Evolutionary conservation across 345 rosid species (phyloP).

Genomic region (Cardamine occulta): DNA sequence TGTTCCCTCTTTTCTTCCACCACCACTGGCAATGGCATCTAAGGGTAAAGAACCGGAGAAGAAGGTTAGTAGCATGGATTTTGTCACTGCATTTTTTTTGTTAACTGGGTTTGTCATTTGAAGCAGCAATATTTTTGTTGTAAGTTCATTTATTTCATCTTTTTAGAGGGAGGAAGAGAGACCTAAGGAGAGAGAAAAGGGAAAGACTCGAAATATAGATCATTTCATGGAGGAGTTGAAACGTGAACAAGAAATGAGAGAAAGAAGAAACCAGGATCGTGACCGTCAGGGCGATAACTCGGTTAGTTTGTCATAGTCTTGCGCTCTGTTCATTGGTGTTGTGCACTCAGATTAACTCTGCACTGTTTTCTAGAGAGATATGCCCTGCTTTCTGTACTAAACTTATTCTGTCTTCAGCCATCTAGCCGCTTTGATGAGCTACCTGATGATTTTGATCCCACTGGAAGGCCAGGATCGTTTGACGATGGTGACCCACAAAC

Average conservation of each 20-base stretch:
- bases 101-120: slow-evolving; percentile 15
- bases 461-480: slow-evolving; percentile 97
- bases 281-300: slow-evolving; percentile 71
- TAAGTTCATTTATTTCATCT: slow-evolving; percentile 21
- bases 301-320: slow-evolving; percentile 51
- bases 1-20: slow-evolving; percentile 99
- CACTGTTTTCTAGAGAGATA: neutral
- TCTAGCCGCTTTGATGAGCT: slow-evolving; percentile 96
- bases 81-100: slow-evolving; percentile 14
- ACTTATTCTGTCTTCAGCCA: slow-evolving; percentile 57
- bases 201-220: slow-evolving; percentile 89
- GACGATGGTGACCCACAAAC: slow-evolving; percentile 99
- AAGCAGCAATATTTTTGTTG: slow-evolving; percentile 13
- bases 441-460: slow-evolving; percentile 97
- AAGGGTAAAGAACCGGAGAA: slow-evolving; percentile 89
- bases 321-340: neutral
- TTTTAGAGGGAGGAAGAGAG: slow-evolving; percentile 86
- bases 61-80: slow-evolving; percentile 56
- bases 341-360: slow-evolving; percentile 12
- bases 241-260: slow-evolving; percentile 97
- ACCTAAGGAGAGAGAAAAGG: slow-evolving; percentile 79
- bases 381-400: slow-evolving; percentile 26
- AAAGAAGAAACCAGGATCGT: slow-evolving; percentile 91
- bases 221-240: slow-evolving; percentile 98
- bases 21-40: slow-evolving; percentile 84